Evolutionary conservation across 2,329 filamentous ascomycete species (phyloP), one percentile per base, ranked within the genome.

Genomic region (Cercospora brassicicola): DNA sequence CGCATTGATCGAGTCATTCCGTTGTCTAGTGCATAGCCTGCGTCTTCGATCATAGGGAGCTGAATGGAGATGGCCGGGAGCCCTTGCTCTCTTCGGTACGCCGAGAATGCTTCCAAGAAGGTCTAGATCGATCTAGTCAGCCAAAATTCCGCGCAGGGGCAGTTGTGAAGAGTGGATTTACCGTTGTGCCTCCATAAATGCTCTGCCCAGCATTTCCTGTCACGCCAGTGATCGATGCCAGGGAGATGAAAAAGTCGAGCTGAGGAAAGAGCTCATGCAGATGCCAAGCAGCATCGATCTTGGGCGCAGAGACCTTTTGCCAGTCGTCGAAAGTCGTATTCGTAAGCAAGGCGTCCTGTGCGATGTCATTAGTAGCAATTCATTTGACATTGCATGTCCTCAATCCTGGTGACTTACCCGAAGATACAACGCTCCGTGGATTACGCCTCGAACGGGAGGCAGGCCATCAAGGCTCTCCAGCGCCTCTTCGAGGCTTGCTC

Each of bases 141-240:
- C 20, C n/a, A 51, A 23, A 13, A 18, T 42, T 11, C 11, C 57
- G 57, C 20, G 33, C 11, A 20, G 18, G 20, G 33, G n/a, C 28
- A 31, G 8, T 45, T 6, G 13, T 31, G 15, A 36, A 15, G 28
- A 18, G 33, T 23, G 20, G 18, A 39, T 23, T 23, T 57, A 64
- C 51, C 11, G 30, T 39, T 6, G 51, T 67, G 4, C 33, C 85
- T 1, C 85, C 83, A 67, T 89, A 89, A 75, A 87, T 87, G 15
- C 85, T 82, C 68, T 89, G 87, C 0, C 85, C 85, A 3, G 83
- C 82, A 69, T 84, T 87, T 23, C 87, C 87, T 48, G 87, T 84
- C 8, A 88, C 78, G 28, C 85, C 85, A 0, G 84, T 81, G 0
- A 85, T 82, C 30, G 84, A 86, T 23, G 85, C 72, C 9, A 76